Evolutionary conservation across 2,329 filamentous ascomycete genomes (phyloP), one percentile per base, ranked within the genome.

Genomic region (Phaeosphaeriaceae sp.): DNA sequence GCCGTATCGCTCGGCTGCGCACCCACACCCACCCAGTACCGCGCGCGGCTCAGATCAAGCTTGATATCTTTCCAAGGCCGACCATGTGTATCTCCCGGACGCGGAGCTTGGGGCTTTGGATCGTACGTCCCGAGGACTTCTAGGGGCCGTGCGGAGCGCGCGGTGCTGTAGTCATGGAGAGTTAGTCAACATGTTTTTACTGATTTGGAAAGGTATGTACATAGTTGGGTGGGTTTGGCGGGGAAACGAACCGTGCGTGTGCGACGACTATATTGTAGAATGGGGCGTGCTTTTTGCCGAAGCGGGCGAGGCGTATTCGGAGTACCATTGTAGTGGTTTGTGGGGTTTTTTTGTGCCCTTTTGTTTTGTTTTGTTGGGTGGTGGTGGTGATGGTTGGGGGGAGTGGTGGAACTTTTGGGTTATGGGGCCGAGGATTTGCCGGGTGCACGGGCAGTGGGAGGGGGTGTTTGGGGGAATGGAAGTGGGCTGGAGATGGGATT

Each of bases 261-360:
- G 92, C 85, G 58, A 99, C 90, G 60, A 97, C 91, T 58, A 99
- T 97, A 79, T 99, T 99, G 83, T 96, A 99, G 66, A 97, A 88
- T 2, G 94, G 93, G n/a, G 84, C 74, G 72, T 96, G 92, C 59
- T 84, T 86, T 74, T 88, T 90, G 71, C 92, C 92, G 74, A 97
- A 96, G 74, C 94, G 92, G 64, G 94, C 90, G 64, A 99, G 86
- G 51, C 94, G 88, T 74, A 99, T 94, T 74, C 89, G 89, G 68
- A 99, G 83, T 55, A 97, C 93, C 94, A 99, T 96, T 43, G 64
- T 83, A 34, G 28, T 36, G 42, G 42, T 18, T 34, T 32, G 32
- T 35, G 48, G 47, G 43, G 17, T 50, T 47, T 53, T 60, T 58
- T 15, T 42, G 35, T 29, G 28, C 21, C 42, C n/a, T 26, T 26